Base-by-base conservation (phyloP, 2,329 filamentous ascomycete species). In the Colletotrichum plurivorum region DNA sequence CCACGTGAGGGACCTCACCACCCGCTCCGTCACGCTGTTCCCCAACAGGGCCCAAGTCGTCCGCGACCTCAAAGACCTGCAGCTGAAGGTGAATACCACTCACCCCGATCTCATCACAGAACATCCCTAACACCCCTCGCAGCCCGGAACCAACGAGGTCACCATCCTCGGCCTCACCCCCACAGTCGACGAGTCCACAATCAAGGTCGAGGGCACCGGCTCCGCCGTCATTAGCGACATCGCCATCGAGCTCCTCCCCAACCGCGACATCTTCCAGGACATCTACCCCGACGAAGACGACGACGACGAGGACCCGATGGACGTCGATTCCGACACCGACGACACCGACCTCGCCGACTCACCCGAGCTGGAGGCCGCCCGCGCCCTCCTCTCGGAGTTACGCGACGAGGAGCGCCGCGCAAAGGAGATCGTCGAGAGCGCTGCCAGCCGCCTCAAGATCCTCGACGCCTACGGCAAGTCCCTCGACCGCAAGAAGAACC, bases 11-110 rank as follows among this genome's bases (percentile, higher is more conserved):
- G 84, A 90, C 56, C 80, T 92, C 36, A 74, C 80, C 9, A 92
- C 90, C 41, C 87, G 87, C 57, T 86, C 86, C 0, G 89, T 93
- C 16, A 89, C 87, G 0, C 83, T 93, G 48, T 92, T 90, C 68
- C 90, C 90, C 0, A 82, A 82, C 2, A 82, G 86, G 71, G 90
- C 90, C 1, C 89, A 90, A 55, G 78, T 92, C 36, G 83, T 87
- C 13, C 85, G 90, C 27, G 87, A 91, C 61, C 85, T 92, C 74
- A 85, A 85, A 66, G 79, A 87, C 71, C 80, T 91, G 16, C 73
- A 75, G 1, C 81, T 90, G 20, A 81, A 83, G 75, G 81, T 84
- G 75, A 71, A 75, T 52, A 1, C 45, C 13, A 2, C 5, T 25
- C 6, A 20, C 6, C 46, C 7, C 41, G 22, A n/a, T 54, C 41